Conservation (phyloP, 208 protist genomes). For the Leishmania lainsoni region DNA sequence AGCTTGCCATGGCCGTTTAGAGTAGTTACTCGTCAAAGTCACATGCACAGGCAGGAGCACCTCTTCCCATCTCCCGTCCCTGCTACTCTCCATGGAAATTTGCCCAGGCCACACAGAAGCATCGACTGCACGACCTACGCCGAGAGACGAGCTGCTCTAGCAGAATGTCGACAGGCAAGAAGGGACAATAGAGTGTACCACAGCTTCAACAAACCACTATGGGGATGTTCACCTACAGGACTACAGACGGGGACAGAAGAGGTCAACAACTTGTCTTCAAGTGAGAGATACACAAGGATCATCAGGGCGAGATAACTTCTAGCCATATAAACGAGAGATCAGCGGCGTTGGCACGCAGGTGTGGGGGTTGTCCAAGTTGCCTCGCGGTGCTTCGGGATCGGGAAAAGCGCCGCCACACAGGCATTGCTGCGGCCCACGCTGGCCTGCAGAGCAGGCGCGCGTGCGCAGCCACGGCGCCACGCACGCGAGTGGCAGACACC, state of each 20-base stretch:
- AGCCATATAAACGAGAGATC: slow-evolving; percentile 16
- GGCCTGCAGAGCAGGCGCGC: slow-evolving; percentile 14
- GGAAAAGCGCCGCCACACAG: slow-evolving; percentile 23
- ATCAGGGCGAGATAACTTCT: not conserved
- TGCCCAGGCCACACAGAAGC: not conserved
- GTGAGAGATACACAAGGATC: not conserved
- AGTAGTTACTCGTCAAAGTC: not conserved
- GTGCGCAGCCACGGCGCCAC: slow-evolving; percentile 28
- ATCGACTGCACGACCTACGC: not conserved
- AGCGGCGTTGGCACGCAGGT: slow-evolving; percentile 25
- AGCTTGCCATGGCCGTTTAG: not conserved
- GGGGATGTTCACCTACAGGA: not conserved
- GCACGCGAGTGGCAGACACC: slow-evolving; percentile 1
- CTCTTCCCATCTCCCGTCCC: not conserved
- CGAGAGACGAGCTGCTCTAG: not conserved
- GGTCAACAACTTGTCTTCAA: not conserved
- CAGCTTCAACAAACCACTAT: not conserved
- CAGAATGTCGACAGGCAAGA: not conserved
- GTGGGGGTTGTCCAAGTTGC: slow-evolving; percentile 8
- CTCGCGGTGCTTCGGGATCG: slow-evolving; percentile 31
- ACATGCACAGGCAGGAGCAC: not conserved
- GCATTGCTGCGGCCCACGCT: slow-evolving; percentile 33
- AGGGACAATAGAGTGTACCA: not conserved
- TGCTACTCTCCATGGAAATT: not conserved
- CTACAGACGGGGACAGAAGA: not conserved